phyloP scores from a whole-genome alignment of 495 filamentous ascomycete genomes.

The Articulospora tetracladia region DNA sequence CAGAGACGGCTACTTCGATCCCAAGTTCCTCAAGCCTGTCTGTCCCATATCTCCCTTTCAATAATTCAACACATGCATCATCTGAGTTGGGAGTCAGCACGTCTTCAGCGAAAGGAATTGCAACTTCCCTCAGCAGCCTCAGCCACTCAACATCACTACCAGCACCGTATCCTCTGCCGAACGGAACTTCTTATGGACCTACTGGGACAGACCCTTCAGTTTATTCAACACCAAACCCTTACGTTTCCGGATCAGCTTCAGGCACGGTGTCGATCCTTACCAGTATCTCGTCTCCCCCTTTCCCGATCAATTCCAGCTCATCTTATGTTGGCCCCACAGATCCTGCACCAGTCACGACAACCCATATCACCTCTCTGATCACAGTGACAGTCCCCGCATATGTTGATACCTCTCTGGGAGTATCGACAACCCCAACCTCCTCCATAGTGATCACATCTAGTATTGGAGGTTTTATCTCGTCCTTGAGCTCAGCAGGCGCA shows the following conservation, averaged over 20 bases:
- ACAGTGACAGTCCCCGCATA: neutral
- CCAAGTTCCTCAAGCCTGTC: neutral
- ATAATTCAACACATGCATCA: neutral
- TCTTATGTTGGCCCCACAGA: neutral
- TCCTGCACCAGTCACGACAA: neutral
- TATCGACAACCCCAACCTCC: neutral
- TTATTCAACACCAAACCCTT: neutral
- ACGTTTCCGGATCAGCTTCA: neutral
- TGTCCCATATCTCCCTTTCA: neutral
- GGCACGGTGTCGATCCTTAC: neutral
- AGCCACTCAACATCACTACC: neutral
- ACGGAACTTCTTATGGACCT: neutral
- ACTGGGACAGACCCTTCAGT: neutral
- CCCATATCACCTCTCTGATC: neutral
- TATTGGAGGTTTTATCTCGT: neutral
- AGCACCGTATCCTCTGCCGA: neutral
- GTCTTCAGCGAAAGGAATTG: neutral
- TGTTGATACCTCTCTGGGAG: neutral
- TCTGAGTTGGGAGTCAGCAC: neutral
- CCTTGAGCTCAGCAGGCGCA: neutral
- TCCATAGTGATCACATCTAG: neutral
- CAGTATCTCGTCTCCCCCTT: neutral
- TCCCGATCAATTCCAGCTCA: conserved; percentile 3
- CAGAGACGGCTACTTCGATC: neutral
- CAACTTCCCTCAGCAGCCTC: neutral